Percentiles rank a stretch among this genome's conserved stretches.
Conservation (phyloP, 2,329 filamentous ascomycete genomes). For the Sarocladiaceae sp. region DNA sequence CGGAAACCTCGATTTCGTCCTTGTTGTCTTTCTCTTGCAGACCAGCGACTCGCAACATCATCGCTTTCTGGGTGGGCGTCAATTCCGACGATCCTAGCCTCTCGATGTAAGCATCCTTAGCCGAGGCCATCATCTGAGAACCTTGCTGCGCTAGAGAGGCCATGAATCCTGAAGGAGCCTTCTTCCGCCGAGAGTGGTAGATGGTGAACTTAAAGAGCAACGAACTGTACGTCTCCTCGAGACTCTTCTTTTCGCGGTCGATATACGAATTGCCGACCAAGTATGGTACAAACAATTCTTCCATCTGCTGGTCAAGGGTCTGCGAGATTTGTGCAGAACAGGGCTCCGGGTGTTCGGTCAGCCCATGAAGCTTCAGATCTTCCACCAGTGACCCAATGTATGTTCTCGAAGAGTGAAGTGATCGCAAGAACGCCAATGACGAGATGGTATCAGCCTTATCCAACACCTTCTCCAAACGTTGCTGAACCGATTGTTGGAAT, state of each 20-base stretch:
- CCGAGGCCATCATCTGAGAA: slow-evolving; percentile 80
- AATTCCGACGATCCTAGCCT: slow-evolving; percentile 85
- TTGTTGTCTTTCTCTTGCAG: slow-evolving; percentile 72
- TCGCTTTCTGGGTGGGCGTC: slow-evolving; percentile 80
- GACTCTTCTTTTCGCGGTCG: slow-evolving; percentile 61
- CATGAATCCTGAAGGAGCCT: slow-evolving; percentile 87
- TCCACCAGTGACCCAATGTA: slow-evolving; percentile 88
- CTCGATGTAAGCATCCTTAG: slow-evolving; percentile 87
- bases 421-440: slow-evolving; percentile 84
- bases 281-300: slow-evolving; percentile 72
- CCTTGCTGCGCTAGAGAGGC: slow-evolving; percentile 86
- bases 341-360: slow-evolving; percentile 92
- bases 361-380: slow-evolving; percentile 86
- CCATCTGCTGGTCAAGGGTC: slow-evolving; percentile 69
- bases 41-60: slow-evolving; percentile 86
- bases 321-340: slow-evolving; percentile 80
- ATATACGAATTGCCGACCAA: slow-evolving; percentile 67
- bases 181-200: slow-evolving; percentile 87
- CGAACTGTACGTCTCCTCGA: slow-evolving; percentile 84
- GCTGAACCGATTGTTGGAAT: slow-evolving; percentile 97
- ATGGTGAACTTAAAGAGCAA: slow-evolving; percentile 94
- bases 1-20: slow-evolving; percentile 84
- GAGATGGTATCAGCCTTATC: slow-evolving; percentile 93
- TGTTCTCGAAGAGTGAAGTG: slow-evolving; percentile 82
- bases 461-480: slow-evolving; percentile 89